phyloP scores from a whole-genome alignment of 371 early-diverging fungal genomes.

The Apophysomyces trapeziformis region DNA sequence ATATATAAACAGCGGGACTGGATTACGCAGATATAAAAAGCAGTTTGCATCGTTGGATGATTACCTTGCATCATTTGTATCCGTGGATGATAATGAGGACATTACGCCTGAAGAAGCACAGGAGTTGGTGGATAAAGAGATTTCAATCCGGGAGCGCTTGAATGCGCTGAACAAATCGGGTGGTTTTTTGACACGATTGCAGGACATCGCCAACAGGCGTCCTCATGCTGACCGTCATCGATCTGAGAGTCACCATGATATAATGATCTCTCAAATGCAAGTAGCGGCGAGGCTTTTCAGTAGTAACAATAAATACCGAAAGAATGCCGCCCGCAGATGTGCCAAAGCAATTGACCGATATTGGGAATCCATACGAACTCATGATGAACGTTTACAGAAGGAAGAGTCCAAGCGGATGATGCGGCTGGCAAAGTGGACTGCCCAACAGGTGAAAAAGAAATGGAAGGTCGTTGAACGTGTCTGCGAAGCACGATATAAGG shows the following conservation, averaged over 20 bases:
- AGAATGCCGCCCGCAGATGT: slow-evolving; percentile 56
- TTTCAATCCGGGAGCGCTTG: slow-evolving; percentile 46
- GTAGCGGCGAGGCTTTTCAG: slow-evolving; percentile 48
- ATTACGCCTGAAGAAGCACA: slow-evolving; percentile 57
- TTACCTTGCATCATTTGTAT: slow-evolving; percentile 63
- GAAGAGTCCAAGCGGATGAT: slow-evolving; percentile 58
- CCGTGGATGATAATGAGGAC: slow-evolving; percentile 59
- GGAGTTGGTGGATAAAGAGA: slow-evolving; percentile 44
- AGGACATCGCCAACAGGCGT: slow-evolving; percentile 34
- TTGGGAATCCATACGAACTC: slow-evolving; percentile 57
- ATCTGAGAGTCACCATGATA: slow-evolving; percentile 39
- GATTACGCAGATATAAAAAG: slow-evolving; percentile 33
- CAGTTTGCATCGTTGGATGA: slow-evolving; percentile 47
- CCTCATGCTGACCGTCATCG: slow-evolving; percentile 44
- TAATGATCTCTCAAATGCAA: slow-evolving; percentile 43
- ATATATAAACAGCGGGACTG: slow-evolving; percentile 30
- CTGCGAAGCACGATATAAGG: slow-evolving; percentile 61
- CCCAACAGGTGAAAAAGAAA: slow-evolving; percentile 65
- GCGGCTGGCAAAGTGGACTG: slow-evolving; percentile 69
- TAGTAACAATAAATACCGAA: slow-evolving; percentile 46
- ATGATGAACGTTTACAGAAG: slow-evolving; percentile 51
- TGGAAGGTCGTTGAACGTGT: slow-evolving; percentile 71
- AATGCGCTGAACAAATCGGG: slow-evolving; percentile 45
- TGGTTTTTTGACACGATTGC: slow-evolving; percentile 43
- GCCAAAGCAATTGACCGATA: slow-evolving; percentile 64